Evolutionary conservation across 495 filamentous ascomycete genomes (phyloP).

Genomic region (Lophiotrema nucula): DNA sequence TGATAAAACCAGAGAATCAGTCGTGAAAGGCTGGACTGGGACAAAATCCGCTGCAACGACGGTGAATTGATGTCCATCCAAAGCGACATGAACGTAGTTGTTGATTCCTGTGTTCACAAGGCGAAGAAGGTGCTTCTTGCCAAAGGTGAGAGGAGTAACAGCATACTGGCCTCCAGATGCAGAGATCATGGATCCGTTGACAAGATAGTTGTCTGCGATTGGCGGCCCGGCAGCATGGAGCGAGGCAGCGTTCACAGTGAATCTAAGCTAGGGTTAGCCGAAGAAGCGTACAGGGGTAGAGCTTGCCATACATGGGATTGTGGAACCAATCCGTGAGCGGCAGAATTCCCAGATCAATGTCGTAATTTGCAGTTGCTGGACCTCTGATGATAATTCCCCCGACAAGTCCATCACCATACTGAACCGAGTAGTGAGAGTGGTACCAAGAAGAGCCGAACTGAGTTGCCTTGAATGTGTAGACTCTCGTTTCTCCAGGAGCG

Average conservation of each 20-base stretch:
- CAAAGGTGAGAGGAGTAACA: constrained; percentile 30
- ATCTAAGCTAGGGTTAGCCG: too few relatives aligned
- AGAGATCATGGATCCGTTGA: constrained; percentile 40
- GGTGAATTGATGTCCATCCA: constrained; percentile 37
- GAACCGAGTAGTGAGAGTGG: constrained; percentile 39
- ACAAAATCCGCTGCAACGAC: constrained; percentile 43
- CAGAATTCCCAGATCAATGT: constrained; percentile 41
- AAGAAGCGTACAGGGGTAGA: too few relatives aligned
- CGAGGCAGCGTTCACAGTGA: constrained; percentile 26
- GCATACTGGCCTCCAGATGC: constrained; percentile 35
- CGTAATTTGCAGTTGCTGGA: constrained; percentile 42
- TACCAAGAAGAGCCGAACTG: constrained; percentile 46
- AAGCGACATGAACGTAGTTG: constrained; percentile 30
- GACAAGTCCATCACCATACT: constrained; percentile 43
- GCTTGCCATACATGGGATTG: constrained; percentile 32
- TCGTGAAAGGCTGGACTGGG: constrained; percentile 39
- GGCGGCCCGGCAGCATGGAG: constrained; percentile 29
- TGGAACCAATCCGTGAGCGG: constrained; percentile 44
- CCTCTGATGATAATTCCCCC: constrained; percentile 42
- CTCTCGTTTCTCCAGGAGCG: constrained; percentile 38
- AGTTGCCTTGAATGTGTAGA: constrained; percentile 41
- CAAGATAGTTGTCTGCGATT: constrained; percentile 35
- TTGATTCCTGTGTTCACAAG: constrained; percentile 41
- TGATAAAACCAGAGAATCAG: constrained; percentile 32
- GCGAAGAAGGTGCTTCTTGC: constrained; percentile 43